phyloP scores from a whole-genome alignment of 1,139 yeast species.

The Protomyces lactucae-debilis region DNA sequence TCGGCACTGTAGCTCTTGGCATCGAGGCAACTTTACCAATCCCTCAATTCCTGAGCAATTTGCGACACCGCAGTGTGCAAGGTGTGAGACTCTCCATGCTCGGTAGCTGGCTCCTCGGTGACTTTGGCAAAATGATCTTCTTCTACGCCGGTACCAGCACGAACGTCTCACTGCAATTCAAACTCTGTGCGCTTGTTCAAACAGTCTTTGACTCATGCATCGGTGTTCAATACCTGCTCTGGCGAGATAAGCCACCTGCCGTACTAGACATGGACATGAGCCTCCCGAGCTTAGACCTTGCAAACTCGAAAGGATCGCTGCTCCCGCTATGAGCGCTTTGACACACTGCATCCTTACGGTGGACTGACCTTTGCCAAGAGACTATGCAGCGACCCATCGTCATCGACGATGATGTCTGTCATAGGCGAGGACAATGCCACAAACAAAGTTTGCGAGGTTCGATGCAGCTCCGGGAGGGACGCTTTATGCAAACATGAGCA shows the following conservation, averaged over 20 bases:
- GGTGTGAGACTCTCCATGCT: slow-evolving; percentile 72
- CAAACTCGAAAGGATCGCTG: neutral
- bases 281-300: neutral
- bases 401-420: no score
- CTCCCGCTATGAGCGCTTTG: neutral
- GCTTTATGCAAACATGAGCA: no score
- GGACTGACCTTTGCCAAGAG: no score
- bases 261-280: neutral
- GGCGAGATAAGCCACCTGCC: neutral
- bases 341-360: no score
- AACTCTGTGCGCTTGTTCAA: slow-evolving; percentile 75
- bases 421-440: no score
- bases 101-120: slow-evolving; percentile 86
- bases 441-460: no score
- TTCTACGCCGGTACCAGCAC: slow-evolving; percentile 52
- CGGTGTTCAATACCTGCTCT: slow-evolving; percentile 56
- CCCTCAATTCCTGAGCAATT: slow-evolving; percentile 74
- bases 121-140: slow-evolving; percentile 52
- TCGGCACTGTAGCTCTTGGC: slow-evolving; percentile 69
- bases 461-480: no score
- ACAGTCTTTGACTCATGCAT: slow-evolving; percentile 69
- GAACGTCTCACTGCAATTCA: slow-evolving; percentile 58
- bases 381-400: no score
- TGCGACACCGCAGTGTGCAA: slow-evolving; percentile 61
- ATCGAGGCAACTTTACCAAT: slow-evolving; percentile 76